Percentiles rank a stretch among this genome's conserved stretches.
These are phyloP conservation scores for Cronartium quercuum DNA, from an alignment of 1,284 basidiomycete species.

Conservation along the genomic window DNA sequence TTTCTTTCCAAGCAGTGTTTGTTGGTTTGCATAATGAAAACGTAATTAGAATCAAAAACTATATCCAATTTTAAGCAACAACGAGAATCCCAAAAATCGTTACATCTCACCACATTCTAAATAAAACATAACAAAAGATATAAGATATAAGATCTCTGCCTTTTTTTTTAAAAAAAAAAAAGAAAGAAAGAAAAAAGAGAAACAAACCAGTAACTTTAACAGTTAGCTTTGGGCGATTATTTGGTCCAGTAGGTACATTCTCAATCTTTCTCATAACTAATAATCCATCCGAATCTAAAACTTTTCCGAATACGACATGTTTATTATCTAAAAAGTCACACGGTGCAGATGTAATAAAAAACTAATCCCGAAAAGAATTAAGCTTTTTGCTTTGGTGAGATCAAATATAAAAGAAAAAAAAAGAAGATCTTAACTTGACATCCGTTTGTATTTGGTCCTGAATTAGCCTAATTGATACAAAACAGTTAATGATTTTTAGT, in stretches of 20 bases:
- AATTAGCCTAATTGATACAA: slow-evolving; percentile 66
- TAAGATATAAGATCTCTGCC: slow-evolving; percentile 32
- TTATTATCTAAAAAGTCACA: slow-evolving; percentile 92
- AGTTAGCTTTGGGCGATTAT: slow-evolving; percentile 73
- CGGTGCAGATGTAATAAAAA: slow-evolving; percentile 91
- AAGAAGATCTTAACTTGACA: slow-evolving; percentile 61
- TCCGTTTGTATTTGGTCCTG: slow-evolving; percentile 83
- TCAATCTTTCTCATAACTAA: slow-evolving; percentile 88
- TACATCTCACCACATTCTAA: slow-evolving; percentile 56
- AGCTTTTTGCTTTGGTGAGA: slow-evolving; percentile 47
- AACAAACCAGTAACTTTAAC: slow-evolving; percentile 73
- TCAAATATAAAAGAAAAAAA: not conserved
- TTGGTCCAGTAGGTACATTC: slow-evolving; percentile 80
- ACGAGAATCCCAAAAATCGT: too few relatives aligned
- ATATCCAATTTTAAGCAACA: too few relatives aligned
- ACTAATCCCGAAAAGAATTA: slow-evolving; percentile 55
- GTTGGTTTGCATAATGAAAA: too few relatives aligned
- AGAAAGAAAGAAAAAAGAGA: not conserved
- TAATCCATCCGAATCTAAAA: slow-evolving; percentile 67
- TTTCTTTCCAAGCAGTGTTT: too few relatives aligned
- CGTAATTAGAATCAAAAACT: too few relatives aligned
- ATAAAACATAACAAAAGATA: slow-evolving; percentile 39
- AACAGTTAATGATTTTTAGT: not conserved
- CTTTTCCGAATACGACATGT: slow-evolving; percentile 86
- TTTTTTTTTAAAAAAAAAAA: not conserved